Percentiles rank a stretch among this genome's conserved stretches.
These are phyloP conservation scores for Trebouxia sp. DNA, from an alignment of 139 green algal species.

Conservation along the genomic window DNA sequence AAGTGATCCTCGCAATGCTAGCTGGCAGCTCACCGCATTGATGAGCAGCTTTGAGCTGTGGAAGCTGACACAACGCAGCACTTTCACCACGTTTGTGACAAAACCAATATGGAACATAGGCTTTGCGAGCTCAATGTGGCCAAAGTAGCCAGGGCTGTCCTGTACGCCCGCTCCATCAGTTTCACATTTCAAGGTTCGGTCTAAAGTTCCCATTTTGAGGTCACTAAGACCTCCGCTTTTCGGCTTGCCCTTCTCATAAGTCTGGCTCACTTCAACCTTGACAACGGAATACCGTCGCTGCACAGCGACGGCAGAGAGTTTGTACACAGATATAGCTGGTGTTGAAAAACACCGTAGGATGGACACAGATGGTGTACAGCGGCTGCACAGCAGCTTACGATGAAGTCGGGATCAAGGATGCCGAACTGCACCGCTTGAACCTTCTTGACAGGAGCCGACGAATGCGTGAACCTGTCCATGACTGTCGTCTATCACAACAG, in stretches of 20 bases:
- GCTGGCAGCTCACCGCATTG: constrained; percentile 63
- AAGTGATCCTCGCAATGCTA: background rate
- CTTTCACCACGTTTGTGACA: constrained; percentile 90
- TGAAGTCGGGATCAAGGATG: constrained; percentile 94
- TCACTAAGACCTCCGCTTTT: constrained; percentile 91
- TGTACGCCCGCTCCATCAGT: constrained; percentile 68
- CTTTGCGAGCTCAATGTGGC: constrained; percentile 95
- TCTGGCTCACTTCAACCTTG: constrained; percentile 80
- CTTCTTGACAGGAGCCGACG: constrained; percentile 59
- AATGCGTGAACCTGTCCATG: constrained; percentile 33
- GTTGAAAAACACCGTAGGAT: background rate
- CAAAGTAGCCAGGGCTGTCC: constrained; percentile 98
- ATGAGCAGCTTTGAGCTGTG: constrained; percentile 89
- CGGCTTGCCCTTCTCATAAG: constrained; percentile 89
- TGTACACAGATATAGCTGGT: background rate
- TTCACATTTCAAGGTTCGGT: constrained; percentile 76
- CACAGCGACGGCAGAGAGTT: constrained; percentile 7
- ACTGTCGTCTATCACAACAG: no score
- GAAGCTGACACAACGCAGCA: constrained; percentile 94
- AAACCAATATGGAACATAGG: constrained; percentile 97
- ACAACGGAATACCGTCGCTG: constrained; percentile 90
- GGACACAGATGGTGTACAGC: background rate
- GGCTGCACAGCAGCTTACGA: constrained; percentile 68
- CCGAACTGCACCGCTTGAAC: constrained; percentile 94
- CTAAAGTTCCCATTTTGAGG: constrained; percentile 92